Conservation (phyloP, 1,139 yeast genomes). For the Kodamaea arcana region DNA sequence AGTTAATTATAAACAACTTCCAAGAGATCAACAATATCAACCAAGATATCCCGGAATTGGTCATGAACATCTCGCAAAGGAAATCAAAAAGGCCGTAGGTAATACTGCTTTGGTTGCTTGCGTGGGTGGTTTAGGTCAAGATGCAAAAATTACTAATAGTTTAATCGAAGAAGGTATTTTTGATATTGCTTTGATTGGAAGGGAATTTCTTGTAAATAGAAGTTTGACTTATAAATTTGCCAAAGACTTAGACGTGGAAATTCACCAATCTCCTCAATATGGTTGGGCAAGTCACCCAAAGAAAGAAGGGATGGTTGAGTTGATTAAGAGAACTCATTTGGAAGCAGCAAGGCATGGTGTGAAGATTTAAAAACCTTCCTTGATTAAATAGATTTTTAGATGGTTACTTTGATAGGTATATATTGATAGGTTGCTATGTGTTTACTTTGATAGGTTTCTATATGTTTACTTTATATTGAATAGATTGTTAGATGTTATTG, state of each 20-base stretch:
- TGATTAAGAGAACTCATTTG: constrained; percentile 8
- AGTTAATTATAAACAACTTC: constrained; percentile 29
- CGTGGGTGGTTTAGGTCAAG: constrained; percentile 41
- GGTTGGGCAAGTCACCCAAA: constrained; percentile 21
- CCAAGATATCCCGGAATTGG: constrained; percentile 6
- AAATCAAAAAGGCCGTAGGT: constrained; percentile 42
- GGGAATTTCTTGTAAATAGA: constrained; percentile 44
- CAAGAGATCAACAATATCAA: constrained; percentile 15
- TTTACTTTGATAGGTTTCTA: no score
- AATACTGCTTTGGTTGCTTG: constrained; percentile 38
- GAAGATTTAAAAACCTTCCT: no score
- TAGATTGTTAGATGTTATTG: no score
- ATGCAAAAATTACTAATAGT: constrained; percentile 30
- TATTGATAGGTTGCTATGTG: no score
- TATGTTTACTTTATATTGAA: no score
- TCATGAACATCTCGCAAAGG: constrained; percentile 38
- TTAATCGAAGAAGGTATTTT: constrained; percentile 37
- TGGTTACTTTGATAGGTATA: no score
- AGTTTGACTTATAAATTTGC: constrained; percentile 49
- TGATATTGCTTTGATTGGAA: constrained; percentile 47
- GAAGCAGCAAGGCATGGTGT: no score
- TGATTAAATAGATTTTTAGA: no score
- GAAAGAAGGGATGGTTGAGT: constrained; percentile 6
- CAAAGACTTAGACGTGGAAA: constrained; percentile 39
- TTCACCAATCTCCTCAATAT: constrained; percentile 36